Evolutionary conservation across 2,329 filamentous ascomycete species (phyloP).

Genomic region (Verticillium dahliae): DNA sequence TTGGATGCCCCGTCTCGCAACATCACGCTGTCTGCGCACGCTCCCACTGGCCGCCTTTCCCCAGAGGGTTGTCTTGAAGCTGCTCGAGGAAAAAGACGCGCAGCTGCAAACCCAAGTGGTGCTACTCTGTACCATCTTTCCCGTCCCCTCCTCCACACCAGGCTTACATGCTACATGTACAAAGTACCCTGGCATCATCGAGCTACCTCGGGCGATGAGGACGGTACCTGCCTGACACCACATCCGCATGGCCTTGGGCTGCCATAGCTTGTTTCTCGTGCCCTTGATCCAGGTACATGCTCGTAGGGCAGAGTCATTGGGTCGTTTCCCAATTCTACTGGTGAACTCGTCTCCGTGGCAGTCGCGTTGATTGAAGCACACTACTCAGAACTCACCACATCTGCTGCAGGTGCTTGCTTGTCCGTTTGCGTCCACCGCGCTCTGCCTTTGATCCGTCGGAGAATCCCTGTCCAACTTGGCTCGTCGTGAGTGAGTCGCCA

Average conservation of each 20-base stretch:
- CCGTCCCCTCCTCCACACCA: background rate
- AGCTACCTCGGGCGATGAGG: background rate
- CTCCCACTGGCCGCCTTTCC: constrained; percentile 22
- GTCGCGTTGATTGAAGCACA: background rate
- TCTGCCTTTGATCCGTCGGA: background rate
- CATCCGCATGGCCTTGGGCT: background rate
- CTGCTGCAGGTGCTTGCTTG: background rate
- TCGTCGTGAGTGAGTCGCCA: background rate
- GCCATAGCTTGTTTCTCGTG: background rate
- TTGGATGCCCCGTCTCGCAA: constrained; percentile 17
- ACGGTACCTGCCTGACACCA: background rate
- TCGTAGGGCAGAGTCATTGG: background rate
- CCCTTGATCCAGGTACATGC: background rate
- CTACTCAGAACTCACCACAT: background rate
- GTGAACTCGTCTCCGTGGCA: background rate
- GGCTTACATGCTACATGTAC: background rate
- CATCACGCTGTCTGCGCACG: constrained; percentile 15
- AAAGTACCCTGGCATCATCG: background rate
- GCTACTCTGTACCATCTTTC: constrained; percentile 12
- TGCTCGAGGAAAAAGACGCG: constrained; percentile 23
- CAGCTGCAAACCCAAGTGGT: constrained; percentile 27
- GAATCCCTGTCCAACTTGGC: background rate
- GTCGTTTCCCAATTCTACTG: background rate
- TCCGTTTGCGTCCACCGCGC: background rate
- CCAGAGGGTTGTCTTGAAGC: background rate